Evolutionary conservation across 306 rosid species (phyloP).

Genomic region (Spatholobus suberectus): DNA sequence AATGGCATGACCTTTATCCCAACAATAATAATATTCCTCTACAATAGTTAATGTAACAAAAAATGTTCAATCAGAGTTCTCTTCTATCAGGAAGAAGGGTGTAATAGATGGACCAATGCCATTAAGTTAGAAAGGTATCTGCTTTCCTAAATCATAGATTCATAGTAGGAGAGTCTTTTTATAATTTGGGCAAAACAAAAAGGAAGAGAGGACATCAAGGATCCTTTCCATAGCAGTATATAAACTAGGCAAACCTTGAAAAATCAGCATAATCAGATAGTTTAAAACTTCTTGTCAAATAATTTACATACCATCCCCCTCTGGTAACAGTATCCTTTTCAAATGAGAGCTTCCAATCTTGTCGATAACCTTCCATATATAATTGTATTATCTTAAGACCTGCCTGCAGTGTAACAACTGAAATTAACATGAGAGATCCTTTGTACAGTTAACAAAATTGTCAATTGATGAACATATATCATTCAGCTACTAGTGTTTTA

Average conservation of each 20-base stretch:
- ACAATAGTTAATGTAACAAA: background rate
- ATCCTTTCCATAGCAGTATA: background rate
- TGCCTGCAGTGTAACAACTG: conserved; percentile 58
- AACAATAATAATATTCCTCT: background rate
- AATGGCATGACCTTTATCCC: background rate
- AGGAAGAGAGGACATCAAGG: conserved; percentile 24
- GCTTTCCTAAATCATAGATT: background rate
- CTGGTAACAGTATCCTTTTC: conserved; percentile 72
- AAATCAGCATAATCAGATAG: background rate
- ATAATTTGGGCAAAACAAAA: background rate
- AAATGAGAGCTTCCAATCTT: conserved; percentile 93
- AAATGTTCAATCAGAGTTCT: background rate
- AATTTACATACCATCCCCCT: conserved; percentile 84
- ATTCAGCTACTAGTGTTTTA: background rate
- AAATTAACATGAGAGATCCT: conserved; percentile 34
- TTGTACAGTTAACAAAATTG: conserved; percentile 21
- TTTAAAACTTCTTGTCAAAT: conserved; percentile 10
- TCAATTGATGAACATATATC: conserved; percentile 12
- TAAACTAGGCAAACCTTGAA: background rate
- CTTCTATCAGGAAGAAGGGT: background rate
- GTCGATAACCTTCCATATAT: conserved; percentile 92
- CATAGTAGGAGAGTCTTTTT: background rate
- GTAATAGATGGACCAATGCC: background rate
- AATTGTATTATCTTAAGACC: conserved; percentile 83
- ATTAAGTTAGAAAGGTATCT: background rate